Evolutionary conservation across 2,329 filamentous ascomycete genomes (phyloP).

Genomic region (Fusarium sp.): DNA sequence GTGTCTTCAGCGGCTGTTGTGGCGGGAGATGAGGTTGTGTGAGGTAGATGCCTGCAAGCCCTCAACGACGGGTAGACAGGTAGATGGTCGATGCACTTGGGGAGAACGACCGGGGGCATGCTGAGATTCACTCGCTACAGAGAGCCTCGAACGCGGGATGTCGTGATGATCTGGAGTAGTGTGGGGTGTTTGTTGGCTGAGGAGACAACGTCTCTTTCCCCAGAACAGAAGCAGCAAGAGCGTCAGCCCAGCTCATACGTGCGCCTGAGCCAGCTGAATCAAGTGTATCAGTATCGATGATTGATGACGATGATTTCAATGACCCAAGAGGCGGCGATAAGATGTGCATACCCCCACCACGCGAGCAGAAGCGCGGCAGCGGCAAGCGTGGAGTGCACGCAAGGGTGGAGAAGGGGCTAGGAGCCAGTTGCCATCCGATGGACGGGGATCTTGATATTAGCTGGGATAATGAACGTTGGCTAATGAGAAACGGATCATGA

Average conservation of each 20-base stretch:
- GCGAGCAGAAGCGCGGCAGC: slow-evolving; percentile 8
- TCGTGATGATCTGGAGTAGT: slow-evolving; percentile 3
- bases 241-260: slow-evolving; percentile 24
- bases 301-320: slow-evolving; percentile 31
- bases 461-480: slow-evolving; percentile 37
- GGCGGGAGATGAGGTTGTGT: slow-evolving; percentile 4
- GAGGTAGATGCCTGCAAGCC: background rate
- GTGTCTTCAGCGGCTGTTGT: slow-evolving; percentile 1
- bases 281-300: slow-evolving; percentile 18
- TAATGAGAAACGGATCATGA: slow-evolving; percentile 36
- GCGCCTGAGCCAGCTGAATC: slow-evolving; percentile 1
- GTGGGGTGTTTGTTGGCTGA: slow-evolving; percentile 25
- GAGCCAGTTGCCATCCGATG: slow-evolving; percentile 8
- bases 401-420: slow-evolving; percentile 23
- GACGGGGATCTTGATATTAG: slow-evolving; percentile 31
- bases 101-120: background rate
- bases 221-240: slow-evolving; percentile 1
- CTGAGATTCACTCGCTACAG: background rate
- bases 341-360: slow-evolving; percentile 32
- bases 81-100: background rate
- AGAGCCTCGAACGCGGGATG: slow-evolving; percentile 10
- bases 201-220: background rate
- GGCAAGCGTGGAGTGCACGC: slow-evolving; percentile 27
- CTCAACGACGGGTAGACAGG: background rate
- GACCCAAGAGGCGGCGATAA: slow-evolving; percentile 29